Evolutionary conservation across 345 rosid species (phyloP), one percentile per base, ranked within the genome.

Genomic region (Salix purpurea): DNA sequence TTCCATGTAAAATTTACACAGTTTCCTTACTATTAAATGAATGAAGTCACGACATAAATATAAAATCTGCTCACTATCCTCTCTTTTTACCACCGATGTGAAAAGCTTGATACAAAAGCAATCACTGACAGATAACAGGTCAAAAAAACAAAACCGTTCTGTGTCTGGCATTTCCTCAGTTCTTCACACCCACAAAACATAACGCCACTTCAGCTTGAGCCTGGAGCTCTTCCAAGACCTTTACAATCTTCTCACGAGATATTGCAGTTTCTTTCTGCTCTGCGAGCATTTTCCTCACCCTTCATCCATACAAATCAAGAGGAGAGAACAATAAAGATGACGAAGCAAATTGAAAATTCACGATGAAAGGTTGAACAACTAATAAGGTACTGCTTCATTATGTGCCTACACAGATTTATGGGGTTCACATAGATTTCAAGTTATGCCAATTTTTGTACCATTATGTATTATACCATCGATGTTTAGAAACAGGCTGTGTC

Each of bases 151-250:
- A 7, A 21, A 50, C n/a, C n/a, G 7, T 1, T 50, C 6, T 19
- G n/a, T 9, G 4, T 34, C 6, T 15, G 52, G n/a, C 18, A 16
- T 72, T 64, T 26, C 21, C 73, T 84, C 84, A 92, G 56, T 86
- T 86, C 87, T 95, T 91, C 74, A 90, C 85, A 4, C 93, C 91
- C 7, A 89, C 91, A 87, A 95, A 95, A 86, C 99, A 95, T 69
- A 95, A 78, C 70, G 97, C 97, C 77, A 95, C 96, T 89, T 95
- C 97, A n/a, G 99, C 97, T 83, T 90, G 91, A 40, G 96, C 96
- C 77, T 93, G 97, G 71, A 93, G 92, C 87, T 96, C 98, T 83
- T 92, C 92, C 85, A 93, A 86, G 71, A 90, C 91, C 89, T 93
- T 90, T 8, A 92, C 90, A 58, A 94, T 80, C 81, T 86, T 88